These are phyloP conservation scores for Coriaria nepalensis DNA, from an alignment of 306 rosid genomes.

Conservation along the genomic window DNA sequence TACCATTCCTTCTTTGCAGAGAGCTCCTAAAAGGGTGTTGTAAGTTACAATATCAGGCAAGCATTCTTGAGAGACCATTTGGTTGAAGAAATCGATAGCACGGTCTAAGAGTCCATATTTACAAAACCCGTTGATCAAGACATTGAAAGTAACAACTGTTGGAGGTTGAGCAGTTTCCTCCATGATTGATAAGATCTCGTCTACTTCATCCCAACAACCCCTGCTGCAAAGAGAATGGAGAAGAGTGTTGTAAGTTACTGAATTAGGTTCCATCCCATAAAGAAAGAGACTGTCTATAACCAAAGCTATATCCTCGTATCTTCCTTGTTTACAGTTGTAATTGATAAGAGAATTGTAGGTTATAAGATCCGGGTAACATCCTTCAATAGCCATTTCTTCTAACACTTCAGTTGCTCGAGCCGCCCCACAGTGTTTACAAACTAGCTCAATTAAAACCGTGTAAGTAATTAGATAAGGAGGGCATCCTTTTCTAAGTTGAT, in stretches of 20 bases:
- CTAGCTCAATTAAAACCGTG: slow-evolving; percentile 58
- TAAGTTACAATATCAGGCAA: slow-evolving; percentile 69
- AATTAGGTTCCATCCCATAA: slow-evolving; percentile 46
- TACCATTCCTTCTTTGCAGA: slow-evolving; percentile 64
- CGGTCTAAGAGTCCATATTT: slow-evolving; percentile 55
- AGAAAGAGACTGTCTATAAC: slow-evolving; percentile 43
- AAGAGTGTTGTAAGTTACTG: slow-evolving; percentile 62
- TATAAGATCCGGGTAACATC: slow-evolving; percentile 72
- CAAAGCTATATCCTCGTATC: slow-evolving; percentile 38
- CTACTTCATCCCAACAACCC: slow-evolving; percentile 57
- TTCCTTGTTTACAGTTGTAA: slow-evolving; percentile 51
- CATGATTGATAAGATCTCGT: slow-evolving; percentile 60
- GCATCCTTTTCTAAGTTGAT: slow-evolving; percentile 61
- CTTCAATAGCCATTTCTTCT: slow-evolving; percentile 69
- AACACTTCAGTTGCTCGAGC: slow-evolving; percentile 54
- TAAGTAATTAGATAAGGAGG: slow-evolving; percentile 80
- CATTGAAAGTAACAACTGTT: slow-evolving; percentile 58
- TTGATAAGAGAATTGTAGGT: slow-evolving; percentile 64
- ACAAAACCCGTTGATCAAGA: slow-evolving; percentile 64
- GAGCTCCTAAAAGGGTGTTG: slow-evolving; percentile 61
- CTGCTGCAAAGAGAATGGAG: slow-evolving; percentile 52
- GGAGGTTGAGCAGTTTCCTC: slow-evolving; percentile 39
- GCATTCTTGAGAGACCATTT: slow-evolving; percentile 50
- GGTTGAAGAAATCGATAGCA: slow-evolving; percentile 43
- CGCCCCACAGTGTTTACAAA: slow-evolving; percentile 57